These are phyloP conservation scores for Spathaspora jeffriesii DNA, from an alignment of 1,139 yeast genomes.

Conservation along the genomic window DNA sequence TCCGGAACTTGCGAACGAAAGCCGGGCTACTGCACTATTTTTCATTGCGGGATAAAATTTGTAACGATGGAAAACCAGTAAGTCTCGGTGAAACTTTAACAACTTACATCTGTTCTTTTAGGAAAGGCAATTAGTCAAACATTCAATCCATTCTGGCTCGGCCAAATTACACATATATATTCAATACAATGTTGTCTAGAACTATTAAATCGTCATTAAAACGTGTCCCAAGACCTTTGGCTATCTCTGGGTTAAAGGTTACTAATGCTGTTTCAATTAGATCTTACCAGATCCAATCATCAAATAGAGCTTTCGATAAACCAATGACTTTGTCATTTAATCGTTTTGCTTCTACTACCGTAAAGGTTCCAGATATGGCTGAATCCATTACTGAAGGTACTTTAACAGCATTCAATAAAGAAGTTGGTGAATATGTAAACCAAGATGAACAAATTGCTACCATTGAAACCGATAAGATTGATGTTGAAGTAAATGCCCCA, in stretches of 20 bases:
- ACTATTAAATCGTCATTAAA: constrained; percentile 15
- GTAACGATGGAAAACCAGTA: constrained; percentile 1
- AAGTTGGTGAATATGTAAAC: constrained; percentile 87
- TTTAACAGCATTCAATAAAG: constrained; percentile 72
- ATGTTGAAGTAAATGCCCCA: constrained; percentile 96
- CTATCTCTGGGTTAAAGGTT: constrained; percentile 10
- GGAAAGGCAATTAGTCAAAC: not conserved
- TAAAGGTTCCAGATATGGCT: constrained; percentile 98
- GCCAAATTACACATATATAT: not conserved
- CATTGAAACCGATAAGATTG: constrained; percentile 98
- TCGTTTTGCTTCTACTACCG: constrained; percentile 50
- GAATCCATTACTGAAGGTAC: constrained; percentile 99
- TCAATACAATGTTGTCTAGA: constrained; percentile 16
- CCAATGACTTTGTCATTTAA: constrained; percentile 18
- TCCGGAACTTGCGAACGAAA: not conserved
- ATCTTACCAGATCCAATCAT: constrained; percentile 10
- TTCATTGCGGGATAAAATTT: constrained; percentile 2
- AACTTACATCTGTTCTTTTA: not conserved
- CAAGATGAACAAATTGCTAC: constrained; percentile 94
- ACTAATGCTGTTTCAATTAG: constrained; percentile 11
- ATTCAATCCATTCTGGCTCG: not conserved
- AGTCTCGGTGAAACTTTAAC: not conserved
- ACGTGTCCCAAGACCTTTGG: constrained; percentile 10
- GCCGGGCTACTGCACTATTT: not conserved
- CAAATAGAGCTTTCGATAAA: constrained; percentile 5